Percentiles rank a stretch among this genome's conserved stretches.
Evolutionary conservation across 176 grass and related monocot species (phyloP).

Genomic region (barley (Hordeum vulgare)): DNA sequence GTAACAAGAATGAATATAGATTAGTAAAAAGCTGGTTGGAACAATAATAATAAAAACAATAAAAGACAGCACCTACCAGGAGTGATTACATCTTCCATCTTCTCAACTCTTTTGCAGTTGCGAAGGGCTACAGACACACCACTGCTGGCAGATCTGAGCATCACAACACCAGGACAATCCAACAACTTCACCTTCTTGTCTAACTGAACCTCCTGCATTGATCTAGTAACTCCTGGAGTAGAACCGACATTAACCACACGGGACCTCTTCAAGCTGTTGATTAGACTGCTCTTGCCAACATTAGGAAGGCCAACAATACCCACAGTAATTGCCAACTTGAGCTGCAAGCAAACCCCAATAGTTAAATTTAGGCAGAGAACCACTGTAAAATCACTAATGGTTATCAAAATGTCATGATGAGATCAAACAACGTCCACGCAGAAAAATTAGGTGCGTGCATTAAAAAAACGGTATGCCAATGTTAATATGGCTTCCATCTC

Average conservation of each 20-base stretch:
- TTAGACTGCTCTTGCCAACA: slow-evolving; percentile 96
- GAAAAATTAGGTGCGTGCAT: neutral
- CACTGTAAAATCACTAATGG: neutral
- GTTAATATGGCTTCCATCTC: neutral
- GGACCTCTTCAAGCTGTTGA: slow-evolving; percentile 96
- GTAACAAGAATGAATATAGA: neutral
- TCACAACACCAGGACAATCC: slow-evolving; percentile 95
- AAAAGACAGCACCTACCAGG: slow-evolving; percentile 45
- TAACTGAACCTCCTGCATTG: slow-evolving; percentile 93
- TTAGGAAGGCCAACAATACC: slow-evolving; percentile 97
- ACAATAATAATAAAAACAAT: neutral
- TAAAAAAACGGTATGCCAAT: neutral
- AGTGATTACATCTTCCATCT: slow-evolving; percentile 80
- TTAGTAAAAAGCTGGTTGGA: neutral
- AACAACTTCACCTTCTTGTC: slow-evolving; percentile 96
- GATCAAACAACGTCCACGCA: neutral
- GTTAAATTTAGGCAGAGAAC: neutral
- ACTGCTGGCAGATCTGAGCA: slow-evolving; percentile 65
- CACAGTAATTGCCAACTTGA: slow-evolving; percentile 89
- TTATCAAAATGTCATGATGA: neutral
- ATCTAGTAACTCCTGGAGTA: slow-evolving; percentile 86
- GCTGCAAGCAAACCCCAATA: slow-evolving; percentile 32
- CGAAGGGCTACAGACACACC: slow-evolving; percentile 76
- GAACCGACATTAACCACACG: slow-evolving; percentile 86
- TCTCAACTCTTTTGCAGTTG: slow-evolving; percentile 93